Evolutionary conservation across 2,329 filamentous ascomycete genomes (phyloP).

Genomic region (Aureobasidium sp.): DNA sequence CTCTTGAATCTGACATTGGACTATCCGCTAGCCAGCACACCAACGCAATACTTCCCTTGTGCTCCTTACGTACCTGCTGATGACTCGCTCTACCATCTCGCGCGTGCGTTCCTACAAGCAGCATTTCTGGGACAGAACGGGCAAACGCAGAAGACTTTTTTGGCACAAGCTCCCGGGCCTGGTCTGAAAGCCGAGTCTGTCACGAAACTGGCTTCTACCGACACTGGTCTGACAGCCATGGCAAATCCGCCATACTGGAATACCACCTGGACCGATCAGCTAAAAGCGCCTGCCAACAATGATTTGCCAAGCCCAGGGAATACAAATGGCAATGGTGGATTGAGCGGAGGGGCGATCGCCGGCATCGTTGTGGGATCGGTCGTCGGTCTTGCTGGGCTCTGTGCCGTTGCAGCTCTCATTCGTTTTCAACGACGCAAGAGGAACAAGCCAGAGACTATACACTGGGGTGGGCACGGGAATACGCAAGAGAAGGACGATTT

Average conservation of each 20-base stretch:
- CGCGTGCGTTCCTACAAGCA: constrained; percentile 1
- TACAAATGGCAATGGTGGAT: neutral
- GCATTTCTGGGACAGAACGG: neutral
- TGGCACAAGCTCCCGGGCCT: constrained; percentile 2
- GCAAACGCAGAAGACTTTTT: neutral
- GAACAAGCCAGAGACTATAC: neutral
- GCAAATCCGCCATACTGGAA: neutral
- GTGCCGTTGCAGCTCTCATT: neutral
- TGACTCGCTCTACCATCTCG: neutral
- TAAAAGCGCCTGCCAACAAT: neutral
- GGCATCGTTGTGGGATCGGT: neutral
- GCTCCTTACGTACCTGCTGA: neutral
- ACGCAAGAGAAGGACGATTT: neutral
- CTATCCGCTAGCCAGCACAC: neutral
- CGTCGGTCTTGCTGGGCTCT: neutral
- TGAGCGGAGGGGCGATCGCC: neutral
- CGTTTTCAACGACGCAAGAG: neutral
- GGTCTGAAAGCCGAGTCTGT: neutral
- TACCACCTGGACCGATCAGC: neutral
- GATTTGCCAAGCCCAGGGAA: too few relatives aligned
- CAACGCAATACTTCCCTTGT: constrained; percentile 3
- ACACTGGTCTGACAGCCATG: neutral
- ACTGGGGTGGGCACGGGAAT: neutral
- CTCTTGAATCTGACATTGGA: constrained; percentile 2
- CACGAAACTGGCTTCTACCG: neutral